Conservation (phyloP, 345 rosid genomes). For the Salix caprea region DNA sequence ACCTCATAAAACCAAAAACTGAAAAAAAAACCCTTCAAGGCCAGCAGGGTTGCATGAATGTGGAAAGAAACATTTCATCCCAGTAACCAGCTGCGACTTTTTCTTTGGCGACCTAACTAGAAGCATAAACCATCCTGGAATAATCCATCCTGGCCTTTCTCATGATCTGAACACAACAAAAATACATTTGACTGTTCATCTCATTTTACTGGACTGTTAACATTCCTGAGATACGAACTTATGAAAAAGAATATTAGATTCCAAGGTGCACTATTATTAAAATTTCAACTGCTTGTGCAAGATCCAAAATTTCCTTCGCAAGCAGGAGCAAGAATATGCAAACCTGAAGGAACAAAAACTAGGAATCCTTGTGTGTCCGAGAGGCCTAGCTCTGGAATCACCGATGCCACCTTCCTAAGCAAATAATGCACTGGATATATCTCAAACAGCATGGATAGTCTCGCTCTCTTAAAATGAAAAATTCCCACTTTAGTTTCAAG, state of each 20-base stretch:
- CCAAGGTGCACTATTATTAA: not conserved
- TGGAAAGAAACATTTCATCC: not conserved
- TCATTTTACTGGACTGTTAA: not conserved
- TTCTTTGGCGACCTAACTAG: not conserved
- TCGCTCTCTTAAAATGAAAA: not conserved
- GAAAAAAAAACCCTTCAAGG: not conserved
- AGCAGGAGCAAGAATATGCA: not conserved
- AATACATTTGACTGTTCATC: not conserved
- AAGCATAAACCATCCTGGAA: not conserved
- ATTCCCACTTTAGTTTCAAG: not conserved
- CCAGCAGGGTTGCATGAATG: not conserved
- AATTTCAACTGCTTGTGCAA: not conserved
- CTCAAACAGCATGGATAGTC: not conserved
- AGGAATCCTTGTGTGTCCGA: not conserved
- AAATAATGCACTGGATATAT: not conserved
- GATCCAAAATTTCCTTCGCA: not conserved
- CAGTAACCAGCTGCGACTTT: not conserved
- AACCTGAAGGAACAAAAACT: not conserved
- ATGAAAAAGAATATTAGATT: not conserved
- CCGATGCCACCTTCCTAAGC: not conserved
- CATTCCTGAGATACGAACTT: not conserved
- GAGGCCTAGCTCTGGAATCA: not conserved
- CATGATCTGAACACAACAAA: not conserved
- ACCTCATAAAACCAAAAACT: constrained; percentile 15
- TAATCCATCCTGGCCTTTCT: not conserved